Evolutionary conservation across 2,329 filamentous ascomycete species (phyloP), one percentile per base, ranked within the genome.

Genomic region (Fusarium fracticaudum): DNA sequence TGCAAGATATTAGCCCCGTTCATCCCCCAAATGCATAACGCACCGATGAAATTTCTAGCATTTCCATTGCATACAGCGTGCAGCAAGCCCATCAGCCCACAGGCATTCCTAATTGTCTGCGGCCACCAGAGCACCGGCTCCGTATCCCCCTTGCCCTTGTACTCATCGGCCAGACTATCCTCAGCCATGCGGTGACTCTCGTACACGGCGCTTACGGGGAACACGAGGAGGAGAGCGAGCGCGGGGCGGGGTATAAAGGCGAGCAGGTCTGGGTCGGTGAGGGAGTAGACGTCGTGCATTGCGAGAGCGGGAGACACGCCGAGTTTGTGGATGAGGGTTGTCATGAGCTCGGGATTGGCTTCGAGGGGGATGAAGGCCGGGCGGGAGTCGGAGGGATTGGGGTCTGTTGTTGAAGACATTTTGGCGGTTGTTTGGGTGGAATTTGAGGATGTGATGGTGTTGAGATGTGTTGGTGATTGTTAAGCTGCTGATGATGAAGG

Each of bases 61-160:
- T 88, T 87, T 1, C 95, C 95, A 82, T 98, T 99, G 51, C 88
- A 88, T 0, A 94, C 90, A 24, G 92, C 93, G 81, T 98, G 96
- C 51, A 98, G 82, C 35, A 98, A 84, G 0, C 93, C 96, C 86
- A 98, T 98, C 50, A 98, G 85, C 0, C 96, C 96, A 82, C 96
- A 98, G 2, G 96, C 94, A 81, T 98, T 97, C 69, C 93, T 90
- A 78, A 98, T 98, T 0, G 95, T 98, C 85, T 98, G 96, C 77
- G 91, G 93, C 87, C 95, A 98, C 96, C 96, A 99, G 13, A 97
- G 79, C 0, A 98, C 94, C 10, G 94, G 92, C 80, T 98, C 94
- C 1, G 79, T 80, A 2, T 88, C 84, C 3, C 95, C 95, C 24
- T 86, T 87, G 48, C 92, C 93, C 1, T 82, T 80, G 85, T 98